Base-by-base conservation (phyloP, 345 rosid species). In the Moricandia moricandioides region DNA sequence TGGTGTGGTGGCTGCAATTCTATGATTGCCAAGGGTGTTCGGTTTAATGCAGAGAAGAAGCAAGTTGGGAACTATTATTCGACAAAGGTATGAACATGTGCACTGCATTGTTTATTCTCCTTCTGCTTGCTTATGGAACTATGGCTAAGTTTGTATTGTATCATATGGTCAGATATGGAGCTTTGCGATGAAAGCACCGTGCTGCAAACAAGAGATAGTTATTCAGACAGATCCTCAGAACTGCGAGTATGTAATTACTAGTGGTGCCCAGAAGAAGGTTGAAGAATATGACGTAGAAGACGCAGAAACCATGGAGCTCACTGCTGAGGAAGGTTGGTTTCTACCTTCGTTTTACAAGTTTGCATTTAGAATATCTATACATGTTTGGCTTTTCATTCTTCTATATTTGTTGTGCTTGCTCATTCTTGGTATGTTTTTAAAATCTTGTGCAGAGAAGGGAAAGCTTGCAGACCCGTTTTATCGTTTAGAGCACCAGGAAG, bases 1-100 rank as follows among this genome's bases (percentile, higher is more conserved):
- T 96, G 99, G 99, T 92, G 98, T 70, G 98, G 97, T 63, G 97
- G 99, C 65, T 92, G 98, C 87, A 91, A 82, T 74, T 87, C 93
- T 71, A 89, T 96, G 98, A 91, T 96, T 40, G 98, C 87, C 62
- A 96, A 92, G 88, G 98, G 99, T 80, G 99, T 96, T 69, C 82
- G 98, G 51, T 96, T 96, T 76, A 92, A 92, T 78, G 96, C 99
- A 34, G 97, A 92, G 79, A 96, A 96, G 78, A 96, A 96, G 82
- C 98, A 92, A 92, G 97, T 92, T 69, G 98, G 98, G 64, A 91
- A 91, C 80, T 96, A 96, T 80, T 92, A 92, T 83, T 96, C 98
- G 18, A 91, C 98, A 17, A 96, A 96, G 97, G 99, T 90, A 82
- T 0, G 33, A 52, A 63, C 16, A 35, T 60, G 47, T 10, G 24